A percentile compares a stretch with the other conserved stretches of the same genome.
These are phyloP conservation scores for Rhododendron williamsianum DNA, from an alignment of 148 eudicot species.

Conservation along the genomic window DNA sequence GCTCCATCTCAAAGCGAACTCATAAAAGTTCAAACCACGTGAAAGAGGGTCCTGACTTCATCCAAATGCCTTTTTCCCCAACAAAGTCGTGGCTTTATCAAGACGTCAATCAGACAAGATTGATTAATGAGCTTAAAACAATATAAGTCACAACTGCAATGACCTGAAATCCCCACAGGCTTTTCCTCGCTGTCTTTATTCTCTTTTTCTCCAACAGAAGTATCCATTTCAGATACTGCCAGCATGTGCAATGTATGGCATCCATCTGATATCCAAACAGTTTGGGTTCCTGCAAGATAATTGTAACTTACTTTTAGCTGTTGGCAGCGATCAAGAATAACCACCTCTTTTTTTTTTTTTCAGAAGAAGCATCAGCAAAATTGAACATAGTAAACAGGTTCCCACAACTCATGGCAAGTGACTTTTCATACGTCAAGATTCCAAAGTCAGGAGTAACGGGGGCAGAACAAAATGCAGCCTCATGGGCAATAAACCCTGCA, in stretches of 20 bases:
- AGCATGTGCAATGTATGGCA: constrained; percentile 48
- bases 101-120: not conserved
- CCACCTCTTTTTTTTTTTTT: not conserved
- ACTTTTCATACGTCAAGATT: not conserved
- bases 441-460: not conserved
- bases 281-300: constrained; percentile 55
- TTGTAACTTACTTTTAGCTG: not conserved
- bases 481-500: not conserved
- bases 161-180: constrained; percentile 54
- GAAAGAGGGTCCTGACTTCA: not conserved
- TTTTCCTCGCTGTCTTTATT: constrained; percentile 32
- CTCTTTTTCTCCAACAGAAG: constrained; percentile 34
- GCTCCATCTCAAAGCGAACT: not conserved
- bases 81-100: not conserved
- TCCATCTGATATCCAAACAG: constrained; percentile 82
- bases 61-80: not conserved
- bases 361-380: not conserved
- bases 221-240: constrained; percentile 37
- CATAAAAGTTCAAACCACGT: not conserved
- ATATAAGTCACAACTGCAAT: constrained; percentile 11
- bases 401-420: not conserved
- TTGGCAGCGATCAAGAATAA: not conserved
- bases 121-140: not conserved
- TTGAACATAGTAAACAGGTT: not conserved
- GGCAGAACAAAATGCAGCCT: not conserved